Conservation (phyloP, 2,329 filamentous ascomycete genomes). For the Fusarium sp. region DNA sequence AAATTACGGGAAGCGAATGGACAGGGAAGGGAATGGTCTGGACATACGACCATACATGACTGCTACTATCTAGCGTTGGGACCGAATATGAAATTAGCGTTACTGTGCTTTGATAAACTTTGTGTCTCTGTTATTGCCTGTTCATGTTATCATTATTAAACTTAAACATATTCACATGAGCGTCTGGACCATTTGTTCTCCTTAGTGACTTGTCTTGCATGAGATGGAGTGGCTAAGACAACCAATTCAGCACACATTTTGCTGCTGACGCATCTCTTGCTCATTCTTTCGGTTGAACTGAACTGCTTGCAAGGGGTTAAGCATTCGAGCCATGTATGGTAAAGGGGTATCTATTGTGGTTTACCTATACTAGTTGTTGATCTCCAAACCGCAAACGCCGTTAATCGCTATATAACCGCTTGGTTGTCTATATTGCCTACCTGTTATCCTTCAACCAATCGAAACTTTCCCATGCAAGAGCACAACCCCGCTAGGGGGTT, state of each 20-base stretch:
- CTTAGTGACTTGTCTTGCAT: background rate
- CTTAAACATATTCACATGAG: background rate
- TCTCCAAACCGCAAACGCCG: slow-evolving; percentile 40
- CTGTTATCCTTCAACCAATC: background rate
- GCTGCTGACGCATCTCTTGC: background rate
- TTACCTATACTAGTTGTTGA: slow-evolving; percentile 18
- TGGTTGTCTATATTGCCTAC: background rate
- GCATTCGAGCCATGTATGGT: slow-evolving; percentile 8
- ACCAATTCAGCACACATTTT: background rate
- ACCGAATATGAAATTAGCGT: slow-evolving; percentile 23
- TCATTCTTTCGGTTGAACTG: background rate
- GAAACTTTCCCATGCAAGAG: background rate
- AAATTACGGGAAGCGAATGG: slow-evolving; percentile 5
- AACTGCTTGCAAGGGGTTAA: background rate
- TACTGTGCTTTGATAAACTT: background rate
- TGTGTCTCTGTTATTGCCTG: background rate
- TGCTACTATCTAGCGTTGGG: slow-evolving; percentile 32
- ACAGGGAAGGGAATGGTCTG: slow-evolving; percentile 25
- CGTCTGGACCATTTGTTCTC: background rate
- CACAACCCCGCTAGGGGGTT: background rate
- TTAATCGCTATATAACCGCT: slow-evolving; percentile 15
- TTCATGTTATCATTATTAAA: background rate
- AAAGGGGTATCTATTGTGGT: slow-evolving; percentile 46
- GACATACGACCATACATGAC: slow-evolving; percentile 32
- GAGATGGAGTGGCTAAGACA: slow-evolving; percentile 1